A percentile compares a stretch with the other conserved stretches of the same genome.
phyloP scores from a whole-genome alignment of 176 grass and related monocot species.

The Musa acuminata region DNA sequence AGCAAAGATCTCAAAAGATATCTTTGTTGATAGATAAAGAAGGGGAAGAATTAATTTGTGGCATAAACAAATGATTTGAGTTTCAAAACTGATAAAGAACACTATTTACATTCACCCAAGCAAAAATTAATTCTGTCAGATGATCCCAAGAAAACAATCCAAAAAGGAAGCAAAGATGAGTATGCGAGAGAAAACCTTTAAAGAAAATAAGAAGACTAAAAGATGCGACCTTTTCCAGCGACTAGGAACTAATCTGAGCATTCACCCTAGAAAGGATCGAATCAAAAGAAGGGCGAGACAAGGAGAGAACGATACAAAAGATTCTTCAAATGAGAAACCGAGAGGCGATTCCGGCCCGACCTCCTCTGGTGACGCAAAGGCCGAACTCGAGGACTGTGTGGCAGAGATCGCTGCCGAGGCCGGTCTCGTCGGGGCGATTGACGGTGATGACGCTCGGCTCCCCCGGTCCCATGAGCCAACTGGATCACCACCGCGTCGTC shows the following conservation, averaged over 20 bases:
- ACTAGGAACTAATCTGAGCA: no score
- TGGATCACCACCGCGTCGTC: constrained; percentile 73
- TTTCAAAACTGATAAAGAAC: no score
- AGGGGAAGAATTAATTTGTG: no score
- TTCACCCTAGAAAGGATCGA: not conserved
- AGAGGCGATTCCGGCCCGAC: constrained; percentile 21
- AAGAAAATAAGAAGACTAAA: no score
- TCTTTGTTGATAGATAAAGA: no score
- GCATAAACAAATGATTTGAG: no score
- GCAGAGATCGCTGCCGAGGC: constrained; percentile 86
- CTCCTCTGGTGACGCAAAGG: constrained; percentile 72
- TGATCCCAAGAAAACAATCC: no score
- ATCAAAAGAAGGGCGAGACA: not conserved
- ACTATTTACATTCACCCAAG: no score
- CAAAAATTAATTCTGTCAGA: no score
- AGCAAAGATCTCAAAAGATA: not conserved
- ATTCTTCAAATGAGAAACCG: not conserved
- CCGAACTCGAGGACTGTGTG: constrained; percentile 86
- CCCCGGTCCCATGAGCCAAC: constrained; percentile 29
- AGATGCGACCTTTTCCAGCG: no score
- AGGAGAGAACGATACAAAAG: not conserved
- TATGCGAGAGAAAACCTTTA: no score
- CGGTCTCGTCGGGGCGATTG: constrained; percentile 79
- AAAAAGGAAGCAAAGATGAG: no score
- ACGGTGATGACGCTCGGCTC: constrained; percentile 71